These are phyloP conservation scores for Plasmodium reichenowi DNA, from an alignment of 169 alveolate species.

Conservation along the genomic window DNA sequence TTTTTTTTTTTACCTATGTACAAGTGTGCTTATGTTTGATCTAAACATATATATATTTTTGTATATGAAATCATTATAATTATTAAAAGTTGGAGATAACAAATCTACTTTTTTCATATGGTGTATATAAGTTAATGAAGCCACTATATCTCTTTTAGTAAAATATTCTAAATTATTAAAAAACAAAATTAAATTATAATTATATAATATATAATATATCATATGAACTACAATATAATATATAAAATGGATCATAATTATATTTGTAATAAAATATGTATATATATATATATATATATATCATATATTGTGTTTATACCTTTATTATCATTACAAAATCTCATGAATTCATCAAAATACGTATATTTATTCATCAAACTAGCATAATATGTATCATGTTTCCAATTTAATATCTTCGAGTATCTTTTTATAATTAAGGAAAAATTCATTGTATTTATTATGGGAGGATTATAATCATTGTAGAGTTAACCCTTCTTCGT, in stretches of 20 bases:
- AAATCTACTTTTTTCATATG: slow-evolving; percentile 76
- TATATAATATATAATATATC: not conserved
- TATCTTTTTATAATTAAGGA: slow-evolving; percentile 48
- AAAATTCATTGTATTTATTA: slow-evolving; percentile 22
- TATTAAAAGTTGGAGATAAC: slow-evolving; percentile 58
- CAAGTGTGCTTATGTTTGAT: slow-evolving; percentile 77
- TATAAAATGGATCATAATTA: slow-evolving; percentile 1
- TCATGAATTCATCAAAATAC: slow-evolving; percentile 74
- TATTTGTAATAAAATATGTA: slow-evolving; percentile 3
- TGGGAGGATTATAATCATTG: slow-evolving; percentile 7
- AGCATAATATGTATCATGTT: slow-evolving; percentile 76
- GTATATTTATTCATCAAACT: slow-evolving; percentile 76
- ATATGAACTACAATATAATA: slow-evolving; percentile 1
- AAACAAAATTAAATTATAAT: slow-evolving; percentile 15
- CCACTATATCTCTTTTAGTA: slow-evolving; percentile 73
- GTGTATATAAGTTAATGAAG: slow-evolving; percentile 72
- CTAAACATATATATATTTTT: slow-evolving; percentile 63
- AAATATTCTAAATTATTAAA: slow-evolving; percentile 34
- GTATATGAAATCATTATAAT: slow-evolving; percentile 69
- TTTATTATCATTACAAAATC: slow-evolving; percentile 76
- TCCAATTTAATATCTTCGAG: slow-evolving; percentile 75
- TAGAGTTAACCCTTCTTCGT: slow-evolving; percentile 14
- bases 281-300: slow-evolving; percentile 2
- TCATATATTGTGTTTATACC: slow-evolving; percentile 35
- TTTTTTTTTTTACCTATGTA: slow-evolving; percentile 41